A percentile compares a stretch with the other conserved stretches of the same genome.
These are phyloP conservation scores for Zasmidium cellare DNA, from an alignment of 2,329 filamentous ascomycete species.

Conservation along the genomic window DNA sequence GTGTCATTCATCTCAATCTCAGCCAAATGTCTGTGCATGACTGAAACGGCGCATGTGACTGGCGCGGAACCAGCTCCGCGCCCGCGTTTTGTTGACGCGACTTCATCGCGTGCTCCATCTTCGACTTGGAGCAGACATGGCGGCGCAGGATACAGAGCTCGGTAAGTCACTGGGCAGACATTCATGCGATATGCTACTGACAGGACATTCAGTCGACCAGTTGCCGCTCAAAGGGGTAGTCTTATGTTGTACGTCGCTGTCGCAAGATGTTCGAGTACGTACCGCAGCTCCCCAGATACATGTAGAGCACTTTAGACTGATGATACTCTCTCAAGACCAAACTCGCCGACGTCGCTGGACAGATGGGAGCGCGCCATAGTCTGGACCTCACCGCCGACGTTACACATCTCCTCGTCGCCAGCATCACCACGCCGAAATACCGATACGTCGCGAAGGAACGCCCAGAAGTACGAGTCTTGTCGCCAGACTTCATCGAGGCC, in stretches of 20 bases:
- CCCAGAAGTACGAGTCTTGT: constrained; percentile 80
- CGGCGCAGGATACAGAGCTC: constrained; percentile 12
- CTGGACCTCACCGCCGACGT: constrained; percentile 94
- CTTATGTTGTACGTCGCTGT: constrained; percentile 35
- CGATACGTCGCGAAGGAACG: constrained; percentile 89
- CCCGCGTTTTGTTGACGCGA: background rate
- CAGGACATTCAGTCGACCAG: constrained; percentile 11
- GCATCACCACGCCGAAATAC: constrained; percentile 89
- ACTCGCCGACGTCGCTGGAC: constrained; percentile 60
- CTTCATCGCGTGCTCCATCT: background rate
- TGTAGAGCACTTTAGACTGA: constrained; percentile 11
- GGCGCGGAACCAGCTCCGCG: background rate
- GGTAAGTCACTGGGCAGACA: background rate
- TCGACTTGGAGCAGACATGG: constrained; percentile 13
- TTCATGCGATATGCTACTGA: background rate
- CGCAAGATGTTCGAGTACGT: constrained; percentile 35
- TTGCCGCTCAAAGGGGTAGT: constrained; percentile 30
- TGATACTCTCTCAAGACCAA: constrained; percentile 22
- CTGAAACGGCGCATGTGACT: background rate
- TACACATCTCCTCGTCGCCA: constrained; percentile 89
- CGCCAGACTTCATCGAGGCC: constrained; percentile 79
- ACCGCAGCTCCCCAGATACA: constrained; percentile 1
- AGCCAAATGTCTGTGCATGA: background rate
- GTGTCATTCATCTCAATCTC: background rate
- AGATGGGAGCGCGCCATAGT: constrained; percentile 86